Conservation (phyloP, 2,329 filamentous ascomycete species). For the Cylindrodendrum hubeiense region DNA sequence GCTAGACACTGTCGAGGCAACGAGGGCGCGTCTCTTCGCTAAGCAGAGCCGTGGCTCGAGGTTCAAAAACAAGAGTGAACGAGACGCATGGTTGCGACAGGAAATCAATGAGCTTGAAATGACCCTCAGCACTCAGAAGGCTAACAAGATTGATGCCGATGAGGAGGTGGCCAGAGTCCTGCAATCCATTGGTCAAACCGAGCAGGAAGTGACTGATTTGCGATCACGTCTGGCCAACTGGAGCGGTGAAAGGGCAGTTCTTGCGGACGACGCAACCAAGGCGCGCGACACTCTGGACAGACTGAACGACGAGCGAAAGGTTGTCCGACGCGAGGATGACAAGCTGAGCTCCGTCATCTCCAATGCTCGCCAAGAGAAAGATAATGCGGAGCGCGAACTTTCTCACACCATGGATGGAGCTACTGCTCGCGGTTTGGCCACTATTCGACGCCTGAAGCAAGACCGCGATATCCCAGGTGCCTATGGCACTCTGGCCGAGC, state of each 20-base stretch:
- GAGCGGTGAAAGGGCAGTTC: conserved; percentile 77
- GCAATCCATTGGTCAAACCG: conserved; percentile 76
- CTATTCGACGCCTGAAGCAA: conserved; percentile 84
- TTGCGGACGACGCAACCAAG: conserved; percentile 79
- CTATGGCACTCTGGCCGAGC: conserved; percentile 91
- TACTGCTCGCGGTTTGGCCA: conserved; percentile 87
- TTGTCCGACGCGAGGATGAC: conserved; percentile 89
- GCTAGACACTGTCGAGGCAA: conserved; percentile 81
- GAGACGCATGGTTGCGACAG: conserved; percentile 83
- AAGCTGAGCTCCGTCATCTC: conserved; percentile 83
- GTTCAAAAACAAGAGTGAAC: conserved; percentile 89
- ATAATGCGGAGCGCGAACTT: conserved; percentile 81
- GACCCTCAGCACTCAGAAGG: conserved; percentile 83
- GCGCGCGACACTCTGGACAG: conserved; percentile 84
- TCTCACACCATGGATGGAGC: conserved; percentile 90
- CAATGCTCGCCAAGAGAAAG: conserved; percentile 81
- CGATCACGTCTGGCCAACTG: conserved; percentile 83
- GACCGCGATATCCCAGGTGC: conserved; percentile 86
- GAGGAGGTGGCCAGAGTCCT: conserved; percentile 85
- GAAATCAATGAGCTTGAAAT: conserved; percentile 85
- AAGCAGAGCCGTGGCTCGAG: conserved; percentile 92
- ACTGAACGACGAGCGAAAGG: conserved; percentile 87
- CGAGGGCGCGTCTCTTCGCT: conserved; percentile 83
- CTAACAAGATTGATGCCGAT: conserved; percentile 84
- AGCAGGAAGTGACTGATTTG: conserved; percentile 78